These are phyloP conservation scores for Raddia distichophylla DNA, from an alignment of 176 grass and related monocot species.

Conservation along the genomic window DNA sequence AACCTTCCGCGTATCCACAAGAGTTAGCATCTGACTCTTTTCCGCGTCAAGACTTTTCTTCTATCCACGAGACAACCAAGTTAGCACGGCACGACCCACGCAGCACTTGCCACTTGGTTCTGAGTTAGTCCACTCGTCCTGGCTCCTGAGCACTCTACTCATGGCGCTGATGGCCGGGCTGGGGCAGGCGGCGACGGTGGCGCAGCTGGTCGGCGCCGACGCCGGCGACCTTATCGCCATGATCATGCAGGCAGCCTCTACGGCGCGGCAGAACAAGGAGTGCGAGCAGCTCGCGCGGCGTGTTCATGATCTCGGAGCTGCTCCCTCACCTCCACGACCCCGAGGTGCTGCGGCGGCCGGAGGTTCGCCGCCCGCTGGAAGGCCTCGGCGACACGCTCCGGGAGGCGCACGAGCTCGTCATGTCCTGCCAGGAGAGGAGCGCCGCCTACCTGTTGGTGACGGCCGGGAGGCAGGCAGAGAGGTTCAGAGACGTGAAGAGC, in stretches of 20 bases:
- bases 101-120: too few relatives aligned
- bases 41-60: too few relatives aligned
- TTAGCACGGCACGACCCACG: too few relatives aligned
- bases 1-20: too few relatives aligned
- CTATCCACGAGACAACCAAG: too few relatives aligned
- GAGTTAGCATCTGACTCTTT: too few relatives aligned
- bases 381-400: not conserved
- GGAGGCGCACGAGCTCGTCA: not conserved
- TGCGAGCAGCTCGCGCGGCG: not conserved
- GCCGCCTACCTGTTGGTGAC: not conserved
- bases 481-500: not conserved
- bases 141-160: too few relatives aligned
- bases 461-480: not conserved
- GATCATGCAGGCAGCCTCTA: not conserved
- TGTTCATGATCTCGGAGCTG: not conserved
- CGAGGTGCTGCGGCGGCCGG: not conserved
- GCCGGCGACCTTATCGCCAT: not conserved
- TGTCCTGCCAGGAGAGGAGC: not conserved
- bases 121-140: too few relatives aligned
- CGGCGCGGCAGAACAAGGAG: not conserved
- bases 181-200: not conserved
- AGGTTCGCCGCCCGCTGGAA: not conserved
- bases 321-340: not conserved
- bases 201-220: not conserved
- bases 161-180: not conserved